These are phyloP conservation scores for Cladosporium velox DNA, from an alignment of 2,329 filamentous ascomycete species.

Conservation along the genomic window DNA sequence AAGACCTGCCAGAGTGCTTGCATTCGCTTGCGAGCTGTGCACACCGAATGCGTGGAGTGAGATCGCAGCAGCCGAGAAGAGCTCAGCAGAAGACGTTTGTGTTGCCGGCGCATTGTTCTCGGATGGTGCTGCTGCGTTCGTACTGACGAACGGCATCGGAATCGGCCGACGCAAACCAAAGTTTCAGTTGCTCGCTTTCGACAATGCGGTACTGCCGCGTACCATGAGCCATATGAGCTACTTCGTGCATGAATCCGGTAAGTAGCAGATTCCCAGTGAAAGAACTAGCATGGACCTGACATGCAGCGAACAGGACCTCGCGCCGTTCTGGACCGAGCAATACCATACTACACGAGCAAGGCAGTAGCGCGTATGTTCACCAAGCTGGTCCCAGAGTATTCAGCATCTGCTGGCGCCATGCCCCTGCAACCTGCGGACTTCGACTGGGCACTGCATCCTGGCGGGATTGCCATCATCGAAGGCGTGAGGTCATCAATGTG, in stretches of 20 bases:
- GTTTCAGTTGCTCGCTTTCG: conserved; percentile 53
- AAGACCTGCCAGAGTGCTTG: conserved; percentile 63
- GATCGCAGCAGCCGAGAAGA: conserved; percentile 47
- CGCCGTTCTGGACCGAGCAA: conserved; percentile 31
- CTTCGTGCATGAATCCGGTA: not conserved
- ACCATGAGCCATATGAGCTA: conserved; percentile 18
- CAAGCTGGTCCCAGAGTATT: conserved; percentile 4
- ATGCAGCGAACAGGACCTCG: conserved; percentile 13
- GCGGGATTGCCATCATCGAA: conserved; percentile 66
- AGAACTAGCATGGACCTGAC: not conserved
- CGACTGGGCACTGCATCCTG: conserved; percentile 74
- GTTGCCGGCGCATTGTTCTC: conserved; percentile 70
- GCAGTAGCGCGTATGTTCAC: conserved; percentile 20
- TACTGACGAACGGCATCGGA: conserved; percentile 66
- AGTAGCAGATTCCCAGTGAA: not conserved
- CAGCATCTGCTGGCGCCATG: not conserved
- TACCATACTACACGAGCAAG: conserved; percentile 12
- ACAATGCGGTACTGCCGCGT: conserved; percentile 55
- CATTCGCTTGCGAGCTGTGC: conserved; percentile 61
- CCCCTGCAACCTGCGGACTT: conserved; percentile 46
- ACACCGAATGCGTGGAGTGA: conserved; percentile 62
- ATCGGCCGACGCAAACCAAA: conserved; percentile 37
- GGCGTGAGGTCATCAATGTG: conserved; percentile 62
- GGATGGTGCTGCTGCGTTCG: conserved; percentile 67
- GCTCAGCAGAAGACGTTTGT: conserved; percentile 62